These are phyloP conservation scores for Aspergillus tamarii DNA, from an alignment of 2,329 filamentous ascomycete genomes.

Conservation along the genomic window DNA sequence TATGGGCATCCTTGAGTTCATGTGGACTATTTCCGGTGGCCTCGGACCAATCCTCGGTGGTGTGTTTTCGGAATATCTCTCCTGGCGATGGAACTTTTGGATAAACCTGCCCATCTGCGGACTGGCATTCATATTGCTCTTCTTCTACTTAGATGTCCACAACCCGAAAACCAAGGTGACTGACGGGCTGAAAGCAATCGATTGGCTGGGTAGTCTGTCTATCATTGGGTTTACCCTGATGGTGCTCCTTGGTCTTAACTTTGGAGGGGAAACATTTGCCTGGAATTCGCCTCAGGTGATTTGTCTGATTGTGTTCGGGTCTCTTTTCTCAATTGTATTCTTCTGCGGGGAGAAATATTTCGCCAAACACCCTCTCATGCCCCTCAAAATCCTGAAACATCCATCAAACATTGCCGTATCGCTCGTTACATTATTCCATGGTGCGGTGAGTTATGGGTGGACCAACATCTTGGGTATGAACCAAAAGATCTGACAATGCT, in stretches of 20 bases:
- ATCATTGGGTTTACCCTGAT: conserved; percentile 54
- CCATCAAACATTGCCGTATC: conserved; percentile 60
- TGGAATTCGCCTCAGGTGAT: conserved; percentile 59
- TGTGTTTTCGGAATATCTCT: conserved; percentile 42
- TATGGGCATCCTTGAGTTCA: conserved; percentile 53
- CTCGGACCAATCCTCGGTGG: conserved; percentile 59
- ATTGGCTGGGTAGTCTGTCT: conserved; percentile 56
- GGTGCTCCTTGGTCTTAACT: conserved; percentile 57
- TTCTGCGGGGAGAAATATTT: conserved; percentile 64
- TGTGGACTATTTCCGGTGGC: conserved; percentile 58
- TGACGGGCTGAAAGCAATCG: conserved; percentile 54
- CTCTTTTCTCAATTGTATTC: conserved; percentile 53
- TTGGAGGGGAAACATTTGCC: conserved; percentile 54
- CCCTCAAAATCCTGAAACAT: conserved; percentile 61
- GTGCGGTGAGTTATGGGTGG: conserved; percentile 37
- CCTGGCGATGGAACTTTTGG: conserved; percentile 60
- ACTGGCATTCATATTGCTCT: conserved; percentile 51
- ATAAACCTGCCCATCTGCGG: conserved; percentile 57
- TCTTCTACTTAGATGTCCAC: conserved; percentile 57
- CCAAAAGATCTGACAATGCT: conserved; percentile 13
- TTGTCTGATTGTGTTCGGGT: conserved; percentile 56
- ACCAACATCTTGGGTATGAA: not conserved
- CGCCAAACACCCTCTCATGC: conserved; percentile 68
- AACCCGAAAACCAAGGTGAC: conserved; percentile 55
- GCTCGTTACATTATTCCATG: conserved; percentile 49